phyloP scores from a whole-genome alignment of 129 eudicot species.

The Rutidosis leptorrhynchoides region DNA sequence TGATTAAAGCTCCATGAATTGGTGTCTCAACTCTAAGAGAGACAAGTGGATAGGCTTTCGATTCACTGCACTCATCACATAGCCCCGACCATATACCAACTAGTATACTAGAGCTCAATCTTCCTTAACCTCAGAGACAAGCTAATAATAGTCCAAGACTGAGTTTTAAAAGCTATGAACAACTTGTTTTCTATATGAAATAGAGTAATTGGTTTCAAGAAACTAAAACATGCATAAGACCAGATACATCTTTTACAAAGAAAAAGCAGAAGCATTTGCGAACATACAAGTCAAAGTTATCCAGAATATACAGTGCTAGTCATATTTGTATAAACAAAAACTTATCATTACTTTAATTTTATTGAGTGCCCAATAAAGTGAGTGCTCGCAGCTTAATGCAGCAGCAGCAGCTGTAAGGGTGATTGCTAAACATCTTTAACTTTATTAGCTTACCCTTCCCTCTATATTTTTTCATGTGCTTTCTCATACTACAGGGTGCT shows the following conservation, averaged over 20 bases:
- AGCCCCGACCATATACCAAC: neutral
- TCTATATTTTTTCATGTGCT: neutral
- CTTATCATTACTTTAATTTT: neutral
- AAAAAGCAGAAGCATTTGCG: constrained; percentile 2
- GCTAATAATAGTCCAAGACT: neutral
- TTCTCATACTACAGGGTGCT: constrained; percentile 7
- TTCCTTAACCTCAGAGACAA: constrained; percentile 2
- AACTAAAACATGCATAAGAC: constrained; percentile 13
- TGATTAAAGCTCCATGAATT: constrained; percentile 4
- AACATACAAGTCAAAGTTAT: neutral
- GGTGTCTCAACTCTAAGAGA: neutral
- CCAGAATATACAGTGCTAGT: neutral
- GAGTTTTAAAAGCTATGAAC: neutral
- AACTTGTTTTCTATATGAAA: neutral
- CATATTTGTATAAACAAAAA: neutral
- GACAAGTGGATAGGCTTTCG: constrained; percentile 4
- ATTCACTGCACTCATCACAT: constrained; percentile 9
- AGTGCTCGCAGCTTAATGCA: constrained; percentile 13
- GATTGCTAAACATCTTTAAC: constrained; percentile 16
- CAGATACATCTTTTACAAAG: neutral
- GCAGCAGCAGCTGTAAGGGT: neutral
- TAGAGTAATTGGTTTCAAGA: neutral
- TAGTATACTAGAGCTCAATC: constrained; percentile 8
- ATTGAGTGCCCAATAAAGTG: neutral
- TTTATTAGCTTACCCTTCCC: neutral